Evolutionary conservation across 2,329 filamentous ascomycete species (phyloP).

Genomic region (Ophiostoma populinum): DNA sequence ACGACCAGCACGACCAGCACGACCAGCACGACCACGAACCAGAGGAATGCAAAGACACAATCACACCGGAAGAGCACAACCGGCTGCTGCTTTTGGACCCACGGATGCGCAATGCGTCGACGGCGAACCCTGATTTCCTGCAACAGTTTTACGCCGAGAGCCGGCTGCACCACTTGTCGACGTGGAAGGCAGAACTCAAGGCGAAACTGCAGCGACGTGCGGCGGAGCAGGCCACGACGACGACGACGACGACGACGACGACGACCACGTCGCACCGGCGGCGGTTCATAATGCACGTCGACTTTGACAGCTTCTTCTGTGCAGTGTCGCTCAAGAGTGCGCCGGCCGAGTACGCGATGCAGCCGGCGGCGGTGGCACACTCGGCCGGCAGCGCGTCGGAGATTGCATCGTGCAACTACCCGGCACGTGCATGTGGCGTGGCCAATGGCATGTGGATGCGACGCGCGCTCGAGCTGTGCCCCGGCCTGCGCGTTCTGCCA

Average conservation of each 20-base stretch:
- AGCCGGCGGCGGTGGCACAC: slow-evolving; percentile 80
- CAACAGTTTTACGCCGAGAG: slow-evolving; percentile 93
- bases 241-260: slow-evolving; percentile 2
- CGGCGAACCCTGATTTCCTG: slow-evolving; percentile 82
- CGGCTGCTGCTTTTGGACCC: slow-evolving; percentile 70
- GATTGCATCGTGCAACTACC: slow-evolving; percentile 24
- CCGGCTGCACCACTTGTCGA: slow-evolving; percentile 81
- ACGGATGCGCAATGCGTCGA: slow-evolving; percentile 70
- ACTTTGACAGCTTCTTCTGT: slow-evolving; percentile 98
- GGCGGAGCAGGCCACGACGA: slow-evolving; percentile 41
- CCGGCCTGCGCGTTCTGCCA: slow-evolving; percentile 73
- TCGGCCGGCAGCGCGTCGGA: slow-evolving; percentile 37
- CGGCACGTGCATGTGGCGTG: slow-evolving; percentile 67
- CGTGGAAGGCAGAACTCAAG: slow-evolving; percentile 93
- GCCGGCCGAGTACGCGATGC: slow-evolving; percentile 60
- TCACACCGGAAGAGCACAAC: slow-evolving; percentile 90
- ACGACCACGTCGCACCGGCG: slow-evolving; percentile 38
- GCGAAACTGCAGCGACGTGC: slow-evolving; percentile 69
- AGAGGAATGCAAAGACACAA: too few relatives aligned
- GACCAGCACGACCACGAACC: too few relatives aligned
- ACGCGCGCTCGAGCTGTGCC: slow-evolving; percentile 62
- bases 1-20: too few relatives aligned
- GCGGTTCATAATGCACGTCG: slow-evolving; percentile 82
- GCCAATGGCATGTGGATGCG: slow-evolving; percentile 99
- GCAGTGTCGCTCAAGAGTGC: slow-evolving; percentile 69